Conservation (phyloP, 1,284 basidiomycete species). For the Rugosomyces carneus region DNA sequence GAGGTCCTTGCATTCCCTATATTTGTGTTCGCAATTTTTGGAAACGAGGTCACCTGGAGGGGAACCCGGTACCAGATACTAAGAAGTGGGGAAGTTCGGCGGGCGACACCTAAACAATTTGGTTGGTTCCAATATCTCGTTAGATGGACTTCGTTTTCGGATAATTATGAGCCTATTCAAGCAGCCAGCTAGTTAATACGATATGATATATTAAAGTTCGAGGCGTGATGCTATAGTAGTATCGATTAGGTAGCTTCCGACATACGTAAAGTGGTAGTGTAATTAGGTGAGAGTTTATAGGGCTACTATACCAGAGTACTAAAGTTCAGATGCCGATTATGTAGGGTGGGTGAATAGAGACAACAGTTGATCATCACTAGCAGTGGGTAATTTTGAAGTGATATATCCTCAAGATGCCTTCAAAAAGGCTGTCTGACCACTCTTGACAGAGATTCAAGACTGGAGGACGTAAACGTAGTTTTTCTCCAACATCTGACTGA, state of each 20-base stretch:
- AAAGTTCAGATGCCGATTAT: neutral
- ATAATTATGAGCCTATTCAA: constrained; percentile 22
- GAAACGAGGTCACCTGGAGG: constrained; percentile 80
- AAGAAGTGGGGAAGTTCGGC: constrained; percentile 55
- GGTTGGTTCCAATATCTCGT: constrained; percentile 17
- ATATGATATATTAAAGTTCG: neutral
- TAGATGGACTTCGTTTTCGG: neutral
- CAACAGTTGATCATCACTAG: neutral
- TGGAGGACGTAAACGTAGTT: constrained; percentile 39
- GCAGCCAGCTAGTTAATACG: neutral
- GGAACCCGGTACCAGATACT: constrained; percentile 63
- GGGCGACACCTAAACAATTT: constrained; percentile 10
- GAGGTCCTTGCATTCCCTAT: constrained; percentile 83
- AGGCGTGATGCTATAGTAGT: neutral
- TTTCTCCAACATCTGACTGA: constrained; percentile 37
- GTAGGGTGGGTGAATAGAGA: neutral
- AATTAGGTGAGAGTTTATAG: constrained; percentile 2
- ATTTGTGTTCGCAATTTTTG: constrained; percentile 75
- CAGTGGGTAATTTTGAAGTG: constrained; percentile 28
- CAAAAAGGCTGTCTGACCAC: constrained; percentile 53
- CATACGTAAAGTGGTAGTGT: constrained; percentile 11
- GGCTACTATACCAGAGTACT: neutral
- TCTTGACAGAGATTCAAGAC: constrained; percentile 38
- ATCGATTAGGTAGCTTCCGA: neutral
- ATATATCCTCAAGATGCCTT: constrained; percentile 49